phyloP scores from a whole-genome alignment of 2,329 filamentous ascomycete genomes.

The Alternaria sp. region DNA sequence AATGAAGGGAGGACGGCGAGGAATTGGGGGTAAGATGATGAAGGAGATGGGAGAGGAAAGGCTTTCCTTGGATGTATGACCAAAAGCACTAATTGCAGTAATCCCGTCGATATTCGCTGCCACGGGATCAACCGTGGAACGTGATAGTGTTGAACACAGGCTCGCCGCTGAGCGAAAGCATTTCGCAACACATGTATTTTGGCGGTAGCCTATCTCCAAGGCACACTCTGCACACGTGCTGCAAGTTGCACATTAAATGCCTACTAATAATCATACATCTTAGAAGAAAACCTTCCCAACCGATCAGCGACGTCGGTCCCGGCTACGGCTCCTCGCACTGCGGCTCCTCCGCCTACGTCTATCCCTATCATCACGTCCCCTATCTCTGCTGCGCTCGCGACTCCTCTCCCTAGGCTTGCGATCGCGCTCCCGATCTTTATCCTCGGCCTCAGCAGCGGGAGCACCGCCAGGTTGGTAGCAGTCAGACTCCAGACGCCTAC shows the following conservation, averaged over 20 bases:
- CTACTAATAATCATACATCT: slow-evolving; percentile 8
- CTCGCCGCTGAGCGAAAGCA: not conserved
- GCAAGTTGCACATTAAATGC: not conserved
- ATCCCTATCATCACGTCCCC: slow-evolving; percentile 22
- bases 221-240: not conserved
- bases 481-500: slow-evolving; percentile 37
- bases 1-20: slow-evolving; percentile 1
- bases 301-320: slow-evolving; percentile 20
- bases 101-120: not conserved
- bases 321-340: slow-evolving; percentile 25
- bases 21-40: not conserved
- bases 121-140: not conserved
- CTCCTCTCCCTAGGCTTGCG: slow-evolving; percentile 35
- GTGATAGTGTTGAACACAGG: not conserved
- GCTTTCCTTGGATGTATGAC: too few relatives aligned
- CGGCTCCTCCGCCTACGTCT: slow-evolving; percentile 25
- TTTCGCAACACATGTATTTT: not conserved
- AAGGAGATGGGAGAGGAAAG: too few relatives aligned
- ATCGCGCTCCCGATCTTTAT: slow-evolving; percentile 25
- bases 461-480: slow-evolving; percentile 37
- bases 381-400: slow-evolving; percentile 13
- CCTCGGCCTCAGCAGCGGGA: slow-evolving; percentile 12
- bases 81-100: too few relatives aligned
- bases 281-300: not conserved
- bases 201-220: not conserved